Evolutionary conservation across 2,329 filamentous ascomycete species (phyloP), one percentile per base, ranked within the genome.

Genomic region (Sclerotinia subarctica): DNA sequence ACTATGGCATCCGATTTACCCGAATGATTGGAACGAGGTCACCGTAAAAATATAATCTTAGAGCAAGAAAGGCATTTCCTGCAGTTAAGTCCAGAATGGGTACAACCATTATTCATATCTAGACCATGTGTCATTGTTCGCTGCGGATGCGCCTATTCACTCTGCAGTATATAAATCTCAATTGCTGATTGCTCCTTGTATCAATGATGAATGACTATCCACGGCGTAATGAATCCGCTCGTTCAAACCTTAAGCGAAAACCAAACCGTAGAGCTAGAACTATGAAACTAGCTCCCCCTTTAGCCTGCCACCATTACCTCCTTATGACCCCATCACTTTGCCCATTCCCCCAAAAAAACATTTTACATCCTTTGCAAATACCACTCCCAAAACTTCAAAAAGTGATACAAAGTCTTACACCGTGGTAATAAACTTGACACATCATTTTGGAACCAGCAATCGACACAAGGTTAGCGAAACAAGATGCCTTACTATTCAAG

Each of bases 401-500:
- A 21, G n/a, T 6, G 53, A 11, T 32, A 21, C 10, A 38, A 35
- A 35, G 32, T 21, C 29, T 35, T 56, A 5, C 29, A 15, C 2
- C 35, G 13, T n/a, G 53, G n/a, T 8, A 35, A 56, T 8, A 35
- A 56, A 15, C 5, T 38, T n/a, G 32, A n/a, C 11, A 44, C 8
- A 26, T 13, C 29, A 52, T 38, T 26, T 52, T 2, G 32, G n/a
- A 26, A 19, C 15, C n/a, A 63, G 47, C 15, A 38, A 15, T 19
- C n/a, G 17, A 10, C 10, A 49, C 32, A 49, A n/a, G 32, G 26
- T 3, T 42, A 5, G 2, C n/a, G 11, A 42, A 63, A 42, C 44
- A 51, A 51, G 3, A 63, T 63, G 59, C 59, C 59, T 63, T 63
- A 51, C n/a, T 51, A 21, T 51, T 63, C 46, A 17, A 63, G 29